Evolutionary conservation across 768 basidiomycete genomes (phyloP).

Genomic region (Neoboletus subvelutipes): DNA sequence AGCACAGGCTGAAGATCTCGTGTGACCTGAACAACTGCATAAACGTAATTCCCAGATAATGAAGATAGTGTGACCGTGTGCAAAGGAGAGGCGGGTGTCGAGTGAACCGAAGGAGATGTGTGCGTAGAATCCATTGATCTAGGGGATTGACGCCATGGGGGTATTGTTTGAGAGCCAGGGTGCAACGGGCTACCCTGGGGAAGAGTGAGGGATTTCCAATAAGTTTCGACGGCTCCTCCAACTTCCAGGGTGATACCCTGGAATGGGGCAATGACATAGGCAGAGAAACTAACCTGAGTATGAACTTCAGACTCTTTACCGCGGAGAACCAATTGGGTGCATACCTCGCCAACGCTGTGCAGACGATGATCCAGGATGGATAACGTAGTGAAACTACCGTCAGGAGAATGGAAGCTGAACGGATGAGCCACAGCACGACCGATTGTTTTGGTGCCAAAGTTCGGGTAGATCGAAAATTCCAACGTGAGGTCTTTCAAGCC

Average conservation of each 20-base stretch:
- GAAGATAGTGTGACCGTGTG: constrained; percentile 84
- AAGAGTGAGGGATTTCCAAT: constrained; percentile 83
- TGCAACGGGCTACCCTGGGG: constrained; percentile 29
- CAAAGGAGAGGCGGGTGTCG: constrained; percentile 43
- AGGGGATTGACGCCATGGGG: constrained; percentile 36
- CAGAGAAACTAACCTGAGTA: constrained; percentile 79
- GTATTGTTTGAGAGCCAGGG: constrained; percentile 37
- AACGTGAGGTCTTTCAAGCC: constrained; percentile 70
- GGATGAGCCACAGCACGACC: constrained; percentile 89
- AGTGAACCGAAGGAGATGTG: constrained; percentile 70
- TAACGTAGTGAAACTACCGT: constrained; percentile 54
- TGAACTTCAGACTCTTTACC: constrained; percentile 4
- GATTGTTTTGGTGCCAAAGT: constrained; percentile 95
- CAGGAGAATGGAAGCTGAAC: constrained; percentile 59
- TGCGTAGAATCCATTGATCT: constrained; percentile 52
- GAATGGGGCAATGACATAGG: constrained; percentile 85
- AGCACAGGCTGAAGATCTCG: constrained; percentile 89
- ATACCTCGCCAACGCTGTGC: constrained; percentile 90
- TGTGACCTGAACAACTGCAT: constrained; percentile 88
- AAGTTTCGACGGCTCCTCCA: constrained; percentile 94
- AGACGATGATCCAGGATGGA: constrained; percentile 92
- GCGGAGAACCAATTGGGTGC: constrained; percentile 8
- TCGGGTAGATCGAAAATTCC: constrained; percentile 95
- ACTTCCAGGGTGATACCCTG: constrained; percentile 90
- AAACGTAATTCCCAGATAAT: constrained; percentile 83